Evolutionary conservation across 805 yeast genomes (phyloP).

Genomic region (Kazachstania kunashirensis): DNA sequence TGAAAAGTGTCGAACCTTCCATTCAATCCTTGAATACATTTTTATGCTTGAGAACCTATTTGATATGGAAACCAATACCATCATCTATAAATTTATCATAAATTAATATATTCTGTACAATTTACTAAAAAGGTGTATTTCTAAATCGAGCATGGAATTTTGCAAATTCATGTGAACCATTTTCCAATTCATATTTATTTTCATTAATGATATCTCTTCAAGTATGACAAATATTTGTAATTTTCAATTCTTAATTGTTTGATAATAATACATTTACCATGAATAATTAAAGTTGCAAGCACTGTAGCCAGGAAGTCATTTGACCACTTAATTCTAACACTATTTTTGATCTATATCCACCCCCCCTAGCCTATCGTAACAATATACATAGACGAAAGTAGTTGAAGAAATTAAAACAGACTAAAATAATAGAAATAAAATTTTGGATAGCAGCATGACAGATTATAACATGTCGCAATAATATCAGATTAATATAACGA

Average conservation of each 20-base stretch:
- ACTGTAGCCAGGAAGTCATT: too few relatives aligned
- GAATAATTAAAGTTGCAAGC: conserved; percentile 1
- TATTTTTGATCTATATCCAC: too few relatives aligned
- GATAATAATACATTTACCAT: conserved; percentile 15
- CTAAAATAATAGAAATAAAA: too few relatives aligned
- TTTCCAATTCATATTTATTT: conserved; percentile 20
- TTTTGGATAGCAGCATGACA: too few relatives aligned
- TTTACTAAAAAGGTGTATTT: conserved; percentile 4
- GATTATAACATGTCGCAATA: too few relatives aligned
- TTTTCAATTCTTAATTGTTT: conserved; percentile 20
- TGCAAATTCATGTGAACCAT: conserved; percentile 14
- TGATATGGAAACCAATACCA: conserved; percentile 44
- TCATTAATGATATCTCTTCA: conserved; percentile 16
- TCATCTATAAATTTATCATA: conserved; percentile 34
- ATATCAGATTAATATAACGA: too few relatives aligned
- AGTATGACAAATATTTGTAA: conserved; percentile 24
- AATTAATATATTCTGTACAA: conserved; percentile 18
- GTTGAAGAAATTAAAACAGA: too few relatives aligned
- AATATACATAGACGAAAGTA: too few relatives aligned
- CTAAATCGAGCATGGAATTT: conserved; percentile 22
- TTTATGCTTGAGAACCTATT: conserved; percentile 47
- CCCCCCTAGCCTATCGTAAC: too few relatives aligned
- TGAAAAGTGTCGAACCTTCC: conserved; percentile 35
- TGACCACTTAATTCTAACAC: conserved; percentile 21
- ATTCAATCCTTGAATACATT: conserved; percentile 49